Evolutionary conservation across 495 filamentous ascomycete species (phyloP).

Genomic region (Penicillium cinerascens): DNA sequence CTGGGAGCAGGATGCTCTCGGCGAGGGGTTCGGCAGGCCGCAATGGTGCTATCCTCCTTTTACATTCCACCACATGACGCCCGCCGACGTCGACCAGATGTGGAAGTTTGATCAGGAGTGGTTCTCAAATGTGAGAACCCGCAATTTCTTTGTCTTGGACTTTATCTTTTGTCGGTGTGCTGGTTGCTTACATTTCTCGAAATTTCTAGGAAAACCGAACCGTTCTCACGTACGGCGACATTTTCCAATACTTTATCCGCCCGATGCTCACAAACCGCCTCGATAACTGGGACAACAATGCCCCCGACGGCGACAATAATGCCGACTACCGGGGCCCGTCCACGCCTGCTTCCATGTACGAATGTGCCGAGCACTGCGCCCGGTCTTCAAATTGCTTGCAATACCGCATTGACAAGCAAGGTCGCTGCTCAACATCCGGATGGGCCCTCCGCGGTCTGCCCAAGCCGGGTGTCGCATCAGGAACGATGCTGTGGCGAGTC

Average conservation of each 20-base stretch:
- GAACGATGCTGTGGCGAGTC: conserved; percentile 32
- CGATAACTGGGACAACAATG: conserved; percentile 32
- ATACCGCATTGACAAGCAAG: conserved; percentile 29
- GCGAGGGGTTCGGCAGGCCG: conserved; percentile 27
- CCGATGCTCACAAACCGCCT: conserved; percentile 14
- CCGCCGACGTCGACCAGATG: conserved; percentile 35
- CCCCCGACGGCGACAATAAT: conserved; percentile 5
- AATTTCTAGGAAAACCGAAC: conserved; percentile 12
- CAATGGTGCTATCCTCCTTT: conserved; percentile 51
- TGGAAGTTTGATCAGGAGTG: conserved; percentile 41
- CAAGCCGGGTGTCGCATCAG: conserved; percentile 16
- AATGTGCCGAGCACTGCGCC: conserved; percentile 37
- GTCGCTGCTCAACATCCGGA: conserved; percentile 27
- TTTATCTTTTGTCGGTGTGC: neutral
- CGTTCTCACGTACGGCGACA: conserved; percentile 19
- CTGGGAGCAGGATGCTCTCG: conserved; percentile 40
- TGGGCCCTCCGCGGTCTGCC: conserved; percentile 15
- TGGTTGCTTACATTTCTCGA: neutral
- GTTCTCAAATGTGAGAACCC: conserved; percentile 23
- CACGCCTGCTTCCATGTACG: conserved; percentile 20
- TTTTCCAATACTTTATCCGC: conserved; percentile 24
- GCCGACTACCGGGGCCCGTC: conserved; percentile 6
- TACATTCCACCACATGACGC: conserved; percentile 48
- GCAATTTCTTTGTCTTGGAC: neutral
- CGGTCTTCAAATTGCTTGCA: conserved; percentile 34